phyloP scores from a whole-genome alignment of 495 filamentous ascomycete species.

The Chaetomium fimeti region DNA sequence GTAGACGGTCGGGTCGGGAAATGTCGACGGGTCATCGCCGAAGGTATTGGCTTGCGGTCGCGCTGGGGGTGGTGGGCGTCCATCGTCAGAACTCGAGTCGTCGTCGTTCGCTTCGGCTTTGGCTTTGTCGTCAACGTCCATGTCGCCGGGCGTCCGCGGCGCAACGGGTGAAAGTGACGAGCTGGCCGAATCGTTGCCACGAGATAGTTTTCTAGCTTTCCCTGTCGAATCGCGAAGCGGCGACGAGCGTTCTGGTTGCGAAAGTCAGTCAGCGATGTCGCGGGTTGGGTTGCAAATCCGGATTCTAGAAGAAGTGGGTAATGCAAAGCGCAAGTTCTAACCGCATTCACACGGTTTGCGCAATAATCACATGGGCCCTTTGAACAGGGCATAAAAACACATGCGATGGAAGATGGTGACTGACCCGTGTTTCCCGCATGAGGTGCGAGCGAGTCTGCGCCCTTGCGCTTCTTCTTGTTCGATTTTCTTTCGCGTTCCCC shows the following conservation, averaged over 20 bases:
- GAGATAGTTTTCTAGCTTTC: constrained; percentile 50
- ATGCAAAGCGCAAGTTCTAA: constrained; percentile 8
- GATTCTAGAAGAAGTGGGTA: constrained; percentile 7
- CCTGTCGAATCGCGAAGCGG: constrained; percentile 41
- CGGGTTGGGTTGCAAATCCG: not conserved
- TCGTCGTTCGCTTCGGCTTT: constrained; percentile 50
- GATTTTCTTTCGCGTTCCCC: constrained; percentile 53
- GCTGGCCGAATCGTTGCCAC: constrained; percentile 58
- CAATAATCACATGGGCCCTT: not conserved
- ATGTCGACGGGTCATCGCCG: constrained; percentile 86
- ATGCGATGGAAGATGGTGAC: constrained; percentile 31
- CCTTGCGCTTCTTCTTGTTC: constrained; percentile 60
- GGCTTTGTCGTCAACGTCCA: constrained; percentile 52
- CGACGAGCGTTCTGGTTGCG: constrained; percentile 45
- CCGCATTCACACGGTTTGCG: not conserved
- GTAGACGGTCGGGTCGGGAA: constrained; percentile 91
- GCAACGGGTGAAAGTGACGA: constrained; percentile 63
- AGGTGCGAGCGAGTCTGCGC: constrained; percentile 55
- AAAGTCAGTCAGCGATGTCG: constrained; percentile 10
- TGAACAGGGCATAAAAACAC: constrained; percentile 8
- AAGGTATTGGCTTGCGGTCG: constrained; percentile 76
- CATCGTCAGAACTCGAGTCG: constrained; percentile 68
- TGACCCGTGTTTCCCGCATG: constrained; percentile 66
- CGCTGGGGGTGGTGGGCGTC: constrained; percentile 73
- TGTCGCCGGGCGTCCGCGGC: constrained; percentile 48